Conservation (phyloP, 2,329 filamentous ascomycete species). For the Botryosphaeria agaves region DNA sequence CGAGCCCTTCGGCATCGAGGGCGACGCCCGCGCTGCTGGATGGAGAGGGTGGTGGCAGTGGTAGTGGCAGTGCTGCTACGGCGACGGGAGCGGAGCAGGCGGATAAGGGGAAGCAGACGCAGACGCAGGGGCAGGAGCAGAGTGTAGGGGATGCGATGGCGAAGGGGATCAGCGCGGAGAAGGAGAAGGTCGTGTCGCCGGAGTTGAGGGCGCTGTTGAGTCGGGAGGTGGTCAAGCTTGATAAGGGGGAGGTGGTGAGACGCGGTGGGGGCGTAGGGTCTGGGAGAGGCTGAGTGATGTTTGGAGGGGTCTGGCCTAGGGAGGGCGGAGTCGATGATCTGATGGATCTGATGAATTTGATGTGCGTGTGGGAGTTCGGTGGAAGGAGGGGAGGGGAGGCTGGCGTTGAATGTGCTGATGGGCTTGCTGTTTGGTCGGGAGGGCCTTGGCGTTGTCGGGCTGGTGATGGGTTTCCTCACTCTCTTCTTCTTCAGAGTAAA, state of each 20-base stretch:
- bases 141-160: slow-evolving; percentile 13
- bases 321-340: not conserved
- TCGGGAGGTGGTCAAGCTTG: slow-evolving; percentile 36
- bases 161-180: slow-evolving; percentile 12
- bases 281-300: not conserved
- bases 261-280: slow-evolving; percentile 21
- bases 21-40: slow-evolving; percentile 5
- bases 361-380: not conserved
- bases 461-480: too few species aligned
- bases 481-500: too few species aligned
- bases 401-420: too few species aligned
- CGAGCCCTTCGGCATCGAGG: slow-evolving; percentile 2
- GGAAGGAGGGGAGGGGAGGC: too few species aligned
- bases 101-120: slow-evolving; percentile 12
- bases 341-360: not conserved
- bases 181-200: slow-evolving; percentile 40
- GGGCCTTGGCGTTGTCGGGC: too few species aligned
- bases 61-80: slow-evolving; percentile 2
- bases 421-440: too few species aligned
- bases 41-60: not conserved
- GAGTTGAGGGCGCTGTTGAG: slow-evolving; percentile 45
- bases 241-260: slow-evolving; percentile 25
- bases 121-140: slow-evolving; percentile 23
- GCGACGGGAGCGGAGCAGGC: slow-evolving; percentile 7
- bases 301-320: not conserved